Evolutionary conservation across 768 basidiomycete genomes (phyloP), one percentile per base, ranked within the genome.

Genomic region (Butyriboletus loyo): DNA sequence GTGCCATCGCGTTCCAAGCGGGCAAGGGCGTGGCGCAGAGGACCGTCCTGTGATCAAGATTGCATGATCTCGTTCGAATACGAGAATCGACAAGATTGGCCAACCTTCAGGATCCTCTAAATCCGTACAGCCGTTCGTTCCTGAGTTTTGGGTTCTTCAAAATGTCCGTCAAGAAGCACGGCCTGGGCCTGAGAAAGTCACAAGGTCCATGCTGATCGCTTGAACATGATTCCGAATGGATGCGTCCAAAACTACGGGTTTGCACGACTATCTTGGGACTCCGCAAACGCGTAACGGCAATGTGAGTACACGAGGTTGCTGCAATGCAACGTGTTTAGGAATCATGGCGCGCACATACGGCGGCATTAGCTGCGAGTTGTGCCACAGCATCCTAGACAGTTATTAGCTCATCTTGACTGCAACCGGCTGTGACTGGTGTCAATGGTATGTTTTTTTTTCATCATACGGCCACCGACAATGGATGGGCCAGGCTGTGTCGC

Each of bases 241-340:
- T 31, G 31, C 31, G 21, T 30, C 46, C 46, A 49, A 43, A 17
- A 24, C 14, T 3, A 53, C 40, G 50, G 35, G 50, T 24, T 38
- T 44, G 32, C 13, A 15, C 35, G 10, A 41, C 44, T 25, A 27
- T 38, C 61, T 49, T 63, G 49, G 53, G 50, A 62, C 60, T 51
- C 60, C 52, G 59, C 55, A 62, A 42, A 42, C 44, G 50, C 34
- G 30, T 57, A 46, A 58, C 62, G 59, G 66, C 53, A 64, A 50
- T 22, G 52, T 27, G 31, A 41, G 22, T n/a, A 59, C 62, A 69
- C 56, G 59, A 66, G 66, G 62, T 54, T 30, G 59, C 44, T 46
- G 53, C 55, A 54, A 39, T 43, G 55, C 59, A 56, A 54, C 58
- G 55, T 53, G 54, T 57, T 52, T 36, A 31, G 30, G 13, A 38